Conservation (phyloP, 148 eudicot genomes). For the Pharnaceum exiguum region DNA sequence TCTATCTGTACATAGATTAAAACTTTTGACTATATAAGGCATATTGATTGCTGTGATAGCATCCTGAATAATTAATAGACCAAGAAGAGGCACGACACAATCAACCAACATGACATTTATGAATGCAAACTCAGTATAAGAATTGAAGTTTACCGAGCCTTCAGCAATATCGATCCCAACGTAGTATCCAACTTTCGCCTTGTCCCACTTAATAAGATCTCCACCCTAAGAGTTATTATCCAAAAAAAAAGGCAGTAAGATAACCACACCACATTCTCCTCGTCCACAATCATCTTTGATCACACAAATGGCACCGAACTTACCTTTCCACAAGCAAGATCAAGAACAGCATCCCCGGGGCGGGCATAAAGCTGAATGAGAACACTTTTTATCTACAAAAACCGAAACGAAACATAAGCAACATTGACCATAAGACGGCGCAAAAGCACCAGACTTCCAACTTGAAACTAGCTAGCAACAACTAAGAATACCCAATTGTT, state of each 20-base stretch:
- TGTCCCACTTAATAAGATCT: constrained; percentile 98
- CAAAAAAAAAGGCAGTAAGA: not conserved
- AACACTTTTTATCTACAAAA: constrained; percentile 87
- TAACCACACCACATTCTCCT: not conserved
- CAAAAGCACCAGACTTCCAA: not conserved
- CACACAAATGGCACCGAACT: constrained; percentile 1
- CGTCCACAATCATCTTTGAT: not conserved
- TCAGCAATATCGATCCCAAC: constrained; percentile 97
- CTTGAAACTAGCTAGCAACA: not conserved
- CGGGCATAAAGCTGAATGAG: constrained; percentile 87
- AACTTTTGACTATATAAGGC: not conserved
- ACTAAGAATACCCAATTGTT: constrained; percentile 76
- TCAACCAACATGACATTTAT: not conserved
- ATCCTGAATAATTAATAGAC: too few species aligned
- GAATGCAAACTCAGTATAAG: not conserved
- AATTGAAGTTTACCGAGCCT: constrained; percentile 67
- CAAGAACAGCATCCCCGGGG: constrained; percentile 81
- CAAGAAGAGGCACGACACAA: too few species aligned
- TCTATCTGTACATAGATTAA: constrained; percentile 57
- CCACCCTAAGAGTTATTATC: constrained; percentile 62
- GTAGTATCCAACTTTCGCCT: constrained; percentile 90
- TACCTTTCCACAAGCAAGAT: constrained; percentile 99
- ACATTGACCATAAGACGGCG: not conserved
- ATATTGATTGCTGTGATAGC: too few species aligned
- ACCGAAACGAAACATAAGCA: not conserved